Evolutionary conservation across 331 rosid species (phyloP), one percentile per base, ranked within the genome.

Genomic region (Ulmus americana): DNA sequence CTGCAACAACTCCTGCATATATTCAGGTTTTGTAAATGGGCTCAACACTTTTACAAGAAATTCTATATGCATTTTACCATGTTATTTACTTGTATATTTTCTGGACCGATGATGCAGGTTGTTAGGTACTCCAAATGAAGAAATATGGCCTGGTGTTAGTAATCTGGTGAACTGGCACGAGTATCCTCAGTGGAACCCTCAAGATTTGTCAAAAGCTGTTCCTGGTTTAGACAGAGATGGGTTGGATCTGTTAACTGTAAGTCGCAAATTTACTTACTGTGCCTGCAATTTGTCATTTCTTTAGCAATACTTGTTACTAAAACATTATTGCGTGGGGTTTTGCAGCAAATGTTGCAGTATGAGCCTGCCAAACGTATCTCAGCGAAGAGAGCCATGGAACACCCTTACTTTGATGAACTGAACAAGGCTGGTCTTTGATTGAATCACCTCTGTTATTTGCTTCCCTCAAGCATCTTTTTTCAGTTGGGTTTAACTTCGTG

Each of bases 361-460:
- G 95, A 92, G 65, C 97, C 97, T 68, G 63, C 95, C 4, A 83
- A 59, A 72, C 79, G 95, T 42, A 85, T 92, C 66, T 92, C 98
- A 39, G 97, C 97, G 0, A 89, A 92, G 91, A 87, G 84, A 73
- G 97, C 96, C 1, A 85, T 89, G 98, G 98, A 92, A 14, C 98
- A 92, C 62, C 81, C 83, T 42, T 89, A 92, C 78, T 92, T 92
- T 6, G 86, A 89, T 79, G 95, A 76, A 59, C 66, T 92, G 71
- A 82, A 82, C 81, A 89, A 89, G 82, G 81, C 66, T n/a, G 49
- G 72, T 70, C 95, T 92, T 45, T 91, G 82, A 84, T 48, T 12
- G 4, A 2, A 44, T 59, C 10, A 20, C 4, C 0, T 28, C 35
- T 39, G 57, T 43, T 61, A 57, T 63, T 68, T 75, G 91, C 91